Percentiles rank a stretch among this genome's conserved stretches.
phyloP scores from a whole-genome alignment of 768 basidiomycete species.

The Xanthoconium purpureum region DNA sequence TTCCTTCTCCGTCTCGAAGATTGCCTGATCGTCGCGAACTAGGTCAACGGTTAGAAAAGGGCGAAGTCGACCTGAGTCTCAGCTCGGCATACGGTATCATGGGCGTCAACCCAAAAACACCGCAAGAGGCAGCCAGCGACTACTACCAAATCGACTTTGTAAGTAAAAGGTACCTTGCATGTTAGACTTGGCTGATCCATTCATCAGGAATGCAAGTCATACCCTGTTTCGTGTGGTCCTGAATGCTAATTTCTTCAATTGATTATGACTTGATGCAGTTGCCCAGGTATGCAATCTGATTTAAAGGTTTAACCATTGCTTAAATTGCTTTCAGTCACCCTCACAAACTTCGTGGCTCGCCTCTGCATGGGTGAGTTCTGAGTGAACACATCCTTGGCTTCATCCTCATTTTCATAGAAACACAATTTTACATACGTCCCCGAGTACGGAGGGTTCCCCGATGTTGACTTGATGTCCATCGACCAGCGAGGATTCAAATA shows the following conservation, averaged over 20 bases:
- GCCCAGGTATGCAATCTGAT: slow-evolving; percentile 24
- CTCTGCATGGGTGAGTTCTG: slow-evolving; percentile 52
- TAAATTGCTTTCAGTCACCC: slow-evolving; percentile 49
- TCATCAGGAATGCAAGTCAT: slow-evolving; percentile 30
- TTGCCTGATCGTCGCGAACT: slow-evolving; percentile 21
- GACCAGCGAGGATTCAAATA: slow-evolving; percentile 64
- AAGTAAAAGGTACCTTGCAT: neutral
- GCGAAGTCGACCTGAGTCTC: slow-evolving; percentile 50
- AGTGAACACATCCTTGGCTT: neutral
- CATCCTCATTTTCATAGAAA: slow-evolving; percentile 35
- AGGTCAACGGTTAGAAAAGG: slow-evolving; percentile 15
- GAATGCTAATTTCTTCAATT: slow-evolving; percentile 1
- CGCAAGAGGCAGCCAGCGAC: slow-evolving; percentile 51
- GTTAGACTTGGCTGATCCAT: neutral
- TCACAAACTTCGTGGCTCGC: slow-evolving; percentile 63
- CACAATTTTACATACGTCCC: slow-evolving; percentile 59
- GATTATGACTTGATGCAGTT: slow-evolving; percentile 5
- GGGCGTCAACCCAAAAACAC: slow-evolving; percentile 43
- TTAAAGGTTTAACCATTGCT: neutral
- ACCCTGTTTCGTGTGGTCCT: neutral
- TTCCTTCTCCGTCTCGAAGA: slow-evolving; percentile 41
- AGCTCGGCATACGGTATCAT: slow-evolving; percentile 52
- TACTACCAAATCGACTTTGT: slow-evolving; percentile 51
- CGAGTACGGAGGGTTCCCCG: slow-evolving; percentile 56
- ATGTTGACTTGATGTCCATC: slow-evolving; percentile 48